These are phyloP conservation scores for Litchi chinensis DNA, from an alignment of 345 rosid species.

Conservation along the genomic window DNA sequence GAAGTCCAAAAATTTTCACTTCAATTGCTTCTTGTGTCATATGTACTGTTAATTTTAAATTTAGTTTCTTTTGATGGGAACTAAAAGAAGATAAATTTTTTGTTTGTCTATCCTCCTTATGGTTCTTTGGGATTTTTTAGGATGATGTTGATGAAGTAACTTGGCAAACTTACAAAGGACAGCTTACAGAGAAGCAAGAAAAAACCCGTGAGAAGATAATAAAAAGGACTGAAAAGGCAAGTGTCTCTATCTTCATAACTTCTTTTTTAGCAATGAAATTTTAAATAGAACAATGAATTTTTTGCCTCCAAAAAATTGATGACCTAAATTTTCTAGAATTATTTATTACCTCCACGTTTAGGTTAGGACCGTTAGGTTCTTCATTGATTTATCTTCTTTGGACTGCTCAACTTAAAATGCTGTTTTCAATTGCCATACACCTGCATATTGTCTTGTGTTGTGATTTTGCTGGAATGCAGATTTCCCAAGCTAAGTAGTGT, in stretches of 20 bases:
- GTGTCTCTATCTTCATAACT: slow-evolving; percentile 18
- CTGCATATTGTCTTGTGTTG: neutral
- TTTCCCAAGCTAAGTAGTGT: neutral
- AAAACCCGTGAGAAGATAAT: slow-evolving; percentile 85
- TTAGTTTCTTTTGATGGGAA: neutral
- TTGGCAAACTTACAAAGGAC: slow-evolving; percentile 94
- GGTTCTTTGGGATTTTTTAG: slow-evolving; percentile 39
- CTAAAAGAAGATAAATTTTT: neutral
- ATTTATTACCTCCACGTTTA: neutral
- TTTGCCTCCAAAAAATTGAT: neutral
- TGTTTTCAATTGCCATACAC: neutral
- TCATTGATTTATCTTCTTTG: slow-evolving; percentile 1
- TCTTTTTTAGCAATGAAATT: neutral
- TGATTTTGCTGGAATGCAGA: neutral
- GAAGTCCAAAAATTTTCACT: slow-evolving; percentile 4
- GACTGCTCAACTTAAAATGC: neutral
- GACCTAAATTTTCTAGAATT: neutral
- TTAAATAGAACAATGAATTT: neutral
- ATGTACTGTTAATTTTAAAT: slow-evolving; percentile 1
- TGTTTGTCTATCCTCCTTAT: slow-evolving; percentile 1
- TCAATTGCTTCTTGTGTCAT: neutral
- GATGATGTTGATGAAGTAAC: slow-evolving; percentile 87
- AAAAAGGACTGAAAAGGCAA: slow-evolving; percentile 81
- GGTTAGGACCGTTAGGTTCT: neutral
- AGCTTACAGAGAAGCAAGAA: slow-evolving; percentile 95